Evolutionary conservation across 768 basidiomycete genomes (phyloP).

Genomic region (Termitomyces sp.): DNA sequence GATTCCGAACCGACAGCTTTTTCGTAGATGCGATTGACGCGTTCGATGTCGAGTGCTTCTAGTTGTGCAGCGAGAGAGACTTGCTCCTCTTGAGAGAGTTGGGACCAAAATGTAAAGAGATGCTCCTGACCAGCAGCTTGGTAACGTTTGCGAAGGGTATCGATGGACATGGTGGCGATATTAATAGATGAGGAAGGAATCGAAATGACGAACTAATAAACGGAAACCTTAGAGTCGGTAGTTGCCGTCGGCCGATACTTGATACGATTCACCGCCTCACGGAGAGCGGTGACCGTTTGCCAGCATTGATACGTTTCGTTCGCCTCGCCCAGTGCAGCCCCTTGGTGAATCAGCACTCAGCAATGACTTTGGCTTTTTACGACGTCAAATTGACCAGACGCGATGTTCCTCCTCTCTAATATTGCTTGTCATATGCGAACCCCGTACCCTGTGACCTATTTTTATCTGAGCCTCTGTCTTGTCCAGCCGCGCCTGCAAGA

Average conservation of each 20-base stretch:
- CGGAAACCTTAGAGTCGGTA: constrained; percentile 11
- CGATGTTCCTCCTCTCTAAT: not conserved
- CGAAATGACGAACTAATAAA: not conserved
- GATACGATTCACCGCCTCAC: not conserved
- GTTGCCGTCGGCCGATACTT: no score
- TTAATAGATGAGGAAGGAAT: not conserved
- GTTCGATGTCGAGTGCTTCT: constrained; percentile 76
- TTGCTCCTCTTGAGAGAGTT: constrained; percentile 64
- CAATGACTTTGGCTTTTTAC: no score
- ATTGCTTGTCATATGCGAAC: not conserved
- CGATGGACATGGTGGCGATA: constrained; percentile 49
- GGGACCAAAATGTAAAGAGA: constrained; percentile 83
- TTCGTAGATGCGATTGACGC: constrained; percentile 85
- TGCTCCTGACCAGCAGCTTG: constrained; percentile 83
- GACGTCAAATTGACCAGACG: not conserved
- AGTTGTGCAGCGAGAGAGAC: constrained; percentile 67
- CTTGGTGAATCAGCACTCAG: not conserved
- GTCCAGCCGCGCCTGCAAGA: not conserved
- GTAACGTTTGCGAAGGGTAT: constrained; percentile 60
- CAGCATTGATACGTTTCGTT: not conserved
- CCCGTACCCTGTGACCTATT: not conserved
- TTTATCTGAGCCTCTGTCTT: not conserved
- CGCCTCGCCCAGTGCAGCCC: not conserved
- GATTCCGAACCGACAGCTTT: constrained; percentile 72
- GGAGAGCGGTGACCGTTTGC: not conserved